phyloP scores from a whole-genome alignment of 176 grass and related monocot genomes.

The Puccinellia tenuiflora region DNA sequence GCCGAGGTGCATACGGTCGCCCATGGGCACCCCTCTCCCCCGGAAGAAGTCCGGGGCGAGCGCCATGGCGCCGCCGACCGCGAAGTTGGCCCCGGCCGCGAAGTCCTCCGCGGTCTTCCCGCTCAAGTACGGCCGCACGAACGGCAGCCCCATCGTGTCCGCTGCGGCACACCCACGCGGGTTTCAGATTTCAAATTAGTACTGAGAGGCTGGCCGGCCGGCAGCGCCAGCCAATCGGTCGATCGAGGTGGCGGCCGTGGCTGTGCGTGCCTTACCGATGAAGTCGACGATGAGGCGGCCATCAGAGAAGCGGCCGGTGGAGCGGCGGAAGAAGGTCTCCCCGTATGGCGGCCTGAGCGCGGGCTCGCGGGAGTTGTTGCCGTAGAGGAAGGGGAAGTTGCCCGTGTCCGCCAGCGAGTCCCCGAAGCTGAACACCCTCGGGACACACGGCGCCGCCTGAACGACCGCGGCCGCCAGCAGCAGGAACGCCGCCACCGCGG shows the following conservation, averaged over 20 bases:
- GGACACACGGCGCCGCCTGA: slow-evolving; percentile 33
- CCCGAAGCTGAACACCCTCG: slow-evolving; percentile 63
- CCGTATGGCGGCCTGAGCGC: slow-evolving; percentile 54
- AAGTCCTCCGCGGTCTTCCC: slow-evolving; percentile 39
- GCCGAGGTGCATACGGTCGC: slow-evolving; percentile 50
- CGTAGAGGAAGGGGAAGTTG: slow-evolving; percentile 41
- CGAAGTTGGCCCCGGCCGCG: slow-evolving; percentile 73
- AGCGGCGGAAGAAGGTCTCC: slow-evolving; percentile 61
- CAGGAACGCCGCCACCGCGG: background rate
- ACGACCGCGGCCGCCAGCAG: background rate
- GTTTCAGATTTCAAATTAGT: slow-evolving; percentile 14
- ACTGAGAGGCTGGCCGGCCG: background rate
- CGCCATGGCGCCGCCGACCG: slow-evolving; percentile 72
- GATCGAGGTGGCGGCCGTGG: background rate
- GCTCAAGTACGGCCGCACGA: slow-evolving; percentile 53
- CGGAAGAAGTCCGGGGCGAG: slow-evolving; percentile 58
- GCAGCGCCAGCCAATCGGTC: background rate
- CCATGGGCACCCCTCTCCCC: slow-evolving; percentile 40
- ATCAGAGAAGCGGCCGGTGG: slow-evolving; percentile 75
- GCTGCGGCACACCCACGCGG: slow-evolving; percentile 17
- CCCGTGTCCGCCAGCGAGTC: slow-evolving; percentile 90
- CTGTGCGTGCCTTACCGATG: slow-evolving; percentile 35
- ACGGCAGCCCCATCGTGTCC: slow-evolving; percentile 48
- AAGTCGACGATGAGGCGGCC: slow-evolving; percentile 76
- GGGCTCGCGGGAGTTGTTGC: slow-evolving; percentile 27